Conservation (phyloP, 768 basidiomycete species). For the Clathrus columnatus region DNA sequence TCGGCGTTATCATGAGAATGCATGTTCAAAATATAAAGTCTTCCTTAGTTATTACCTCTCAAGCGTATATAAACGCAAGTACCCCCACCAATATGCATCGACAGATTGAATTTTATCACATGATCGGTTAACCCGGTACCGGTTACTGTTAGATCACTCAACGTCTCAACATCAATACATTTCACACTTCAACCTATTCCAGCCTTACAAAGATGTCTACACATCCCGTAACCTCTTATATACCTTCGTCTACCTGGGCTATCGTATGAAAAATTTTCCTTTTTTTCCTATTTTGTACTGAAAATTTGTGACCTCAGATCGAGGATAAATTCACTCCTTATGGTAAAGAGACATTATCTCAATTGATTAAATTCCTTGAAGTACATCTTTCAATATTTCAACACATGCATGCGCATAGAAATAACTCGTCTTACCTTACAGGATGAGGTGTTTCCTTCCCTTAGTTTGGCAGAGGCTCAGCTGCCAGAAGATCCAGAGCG, state of each 20-base stretch:
- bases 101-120: no score
- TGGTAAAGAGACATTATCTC: constrained; percentile 79
- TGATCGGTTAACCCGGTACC: no score
- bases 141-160: background rate
- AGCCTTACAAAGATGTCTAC: constrained; percentile 35
- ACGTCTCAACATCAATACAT: no score
- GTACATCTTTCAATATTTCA: constrained; percentile 29
- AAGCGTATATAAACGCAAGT: no score
- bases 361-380: constrained; percentile 78
- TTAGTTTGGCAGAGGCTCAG: constrained; percentile 69
- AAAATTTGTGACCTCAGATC: constrained; percentile 36
- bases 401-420: background rate
- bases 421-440: no score
- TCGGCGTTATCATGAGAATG: no score
- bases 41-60: no score
- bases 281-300: background rate
- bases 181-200: background rate
- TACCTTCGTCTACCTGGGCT: constrained; percentile 80
- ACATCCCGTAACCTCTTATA: constrained; percentile 70
- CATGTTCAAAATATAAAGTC: no score
- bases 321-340: constrained; percentile 90
- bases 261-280: constrained; percentile 43
- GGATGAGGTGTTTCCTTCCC: constrained; percentile 84
- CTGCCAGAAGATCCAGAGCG: constrained; percentile 62
- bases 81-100: no score